Percentiles rank a stretch among this genome's conserved stretches.
phyloP scores from a whole-genome alignment of 345 rosid species.

The Abelmoschus esculentus region DNA sequence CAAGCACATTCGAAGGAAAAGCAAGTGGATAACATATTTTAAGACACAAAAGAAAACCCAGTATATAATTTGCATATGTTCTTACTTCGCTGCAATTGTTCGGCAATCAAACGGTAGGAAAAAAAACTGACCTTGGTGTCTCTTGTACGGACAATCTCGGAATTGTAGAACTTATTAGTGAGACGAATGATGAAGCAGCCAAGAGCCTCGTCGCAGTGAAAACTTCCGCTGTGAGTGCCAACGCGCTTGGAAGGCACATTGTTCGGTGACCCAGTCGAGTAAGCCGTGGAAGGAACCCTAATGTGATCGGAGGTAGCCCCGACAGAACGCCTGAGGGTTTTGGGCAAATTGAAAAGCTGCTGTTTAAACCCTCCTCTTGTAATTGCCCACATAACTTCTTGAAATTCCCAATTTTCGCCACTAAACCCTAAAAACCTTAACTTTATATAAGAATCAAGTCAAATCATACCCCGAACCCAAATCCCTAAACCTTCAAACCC shows the following conservation, averaged over 20 bases:
- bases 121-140: slow-evolving; percentile 58
- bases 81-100: background rate
- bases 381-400: background rate
- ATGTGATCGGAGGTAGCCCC: slow-evolving; percentile 4
- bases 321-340: slow-evolving; percentile 21
- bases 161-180: slow-evolving; percentile 59
- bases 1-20: background rate
- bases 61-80: background rate
- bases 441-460: background rate
- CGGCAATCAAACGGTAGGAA: background rate
- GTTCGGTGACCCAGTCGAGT: slow-evolving; percentile 38
- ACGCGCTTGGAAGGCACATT: slow-evolving; percentile 48
- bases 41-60: background rate
- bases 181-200: slow-evolving; percentile 99
- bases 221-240: slow-evolving; percentile 92
- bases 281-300: slow-evolving; percentile 7
- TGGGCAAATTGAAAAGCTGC: background rate
- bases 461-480: too few species aligned
- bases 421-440: background rate
- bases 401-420: background rate
- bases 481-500: too few species aligned
- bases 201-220: slow-evolving; percentile 97
- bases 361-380: background rate
- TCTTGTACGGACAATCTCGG: slow-evolving; percentile 72
- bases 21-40: background rate